Percentiles rank a stretch among this genome's conserved stretches.
Evolutionary conservation across 106 monocot species (phyloP).

Genomic region (Dendrobium officinale): DNA sequence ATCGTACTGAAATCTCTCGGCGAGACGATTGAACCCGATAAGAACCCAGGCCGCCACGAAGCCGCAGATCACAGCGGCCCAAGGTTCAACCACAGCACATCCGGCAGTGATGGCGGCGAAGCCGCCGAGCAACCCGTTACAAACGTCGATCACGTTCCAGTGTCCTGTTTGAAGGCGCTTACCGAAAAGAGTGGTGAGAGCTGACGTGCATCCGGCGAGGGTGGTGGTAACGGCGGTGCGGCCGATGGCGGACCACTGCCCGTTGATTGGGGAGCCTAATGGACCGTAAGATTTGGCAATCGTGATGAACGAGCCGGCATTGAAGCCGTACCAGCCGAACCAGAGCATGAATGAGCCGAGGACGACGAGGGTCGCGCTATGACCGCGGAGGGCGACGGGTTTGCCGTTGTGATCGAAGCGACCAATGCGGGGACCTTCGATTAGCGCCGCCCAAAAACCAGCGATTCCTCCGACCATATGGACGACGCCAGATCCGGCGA

Average conservation of each 20-base stretch:
- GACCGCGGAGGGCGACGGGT: constrained; percentile 9
- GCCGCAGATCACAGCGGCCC: constrained; percentile 22
- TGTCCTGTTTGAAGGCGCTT: constrained; percentile 8
- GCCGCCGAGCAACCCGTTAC: constrained; percentile 23
- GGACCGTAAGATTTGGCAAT: constrained; percentile 17
- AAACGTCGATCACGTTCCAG: constrained; percentile 21
- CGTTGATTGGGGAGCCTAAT: constrained; percentile 1
- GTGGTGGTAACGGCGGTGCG: constrained; percentile 24
- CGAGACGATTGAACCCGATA: constrained; percentile 16
- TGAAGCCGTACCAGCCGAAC: constrained; percentile 30
- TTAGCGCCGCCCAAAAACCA: constrained; percentile 31
- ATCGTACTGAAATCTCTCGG: constrained; percentile 16
- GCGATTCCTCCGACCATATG: constrained; percentile 44
- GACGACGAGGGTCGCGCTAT: constrained; percentile 19
- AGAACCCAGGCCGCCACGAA: constrained; percentile 20
- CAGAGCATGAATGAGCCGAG: constrained; percentile 19
- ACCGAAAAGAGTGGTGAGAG: constrained; percentile 18
- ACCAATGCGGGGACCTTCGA: constrained; percentile 33
- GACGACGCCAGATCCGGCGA: constrained; percentile 21
- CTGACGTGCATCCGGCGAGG: constrained; percentile 18
- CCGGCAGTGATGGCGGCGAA: constrained; percentile 24
- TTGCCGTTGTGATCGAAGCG: constrained; percentile 18
- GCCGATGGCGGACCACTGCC: constrained; percentile 18
- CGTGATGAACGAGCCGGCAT: constrained; percentile 12
- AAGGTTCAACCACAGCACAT: constrained; percentile 14